These are phyloP conservation scores for Vicia villosa DNA, from an alignment of 306 rosid genomes.

Conservation along the genomic window DNA sequence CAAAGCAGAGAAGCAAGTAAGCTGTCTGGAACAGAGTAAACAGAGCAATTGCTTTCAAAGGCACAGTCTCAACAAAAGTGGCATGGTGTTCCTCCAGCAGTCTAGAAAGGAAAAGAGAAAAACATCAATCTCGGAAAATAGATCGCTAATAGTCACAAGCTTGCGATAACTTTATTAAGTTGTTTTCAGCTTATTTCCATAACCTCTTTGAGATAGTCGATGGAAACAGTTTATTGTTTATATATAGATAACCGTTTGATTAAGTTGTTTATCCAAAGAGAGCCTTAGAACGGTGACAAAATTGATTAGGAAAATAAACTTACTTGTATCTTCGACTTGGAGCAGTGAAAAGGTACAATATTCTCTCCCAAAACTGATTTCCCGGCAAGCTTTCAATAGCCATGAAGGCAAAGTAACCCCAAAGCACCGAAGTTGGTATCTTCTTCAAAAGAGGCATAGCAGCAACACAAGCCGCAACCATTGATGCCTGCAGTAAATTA, in stretches of 20 bases:
- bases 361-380: conserved; percentile 97
- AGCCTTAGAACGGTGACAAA: background rate
- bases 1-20: conserved; percentile 89
- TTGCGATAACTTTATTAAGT: background rate
- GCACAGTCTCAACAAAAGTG: conserved; percentile 81
- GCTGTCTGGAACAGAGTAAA: conserved; percentile 86
- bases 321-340: conserved; percentile 97
- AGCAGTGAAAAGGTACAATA: conserved; percentile 87
- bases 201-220: too few relatives aligned
- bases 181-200: background rate
- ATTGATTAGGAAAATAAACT: conserved; percentile 30
- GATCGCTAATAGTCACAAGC: conserved; percentile 19
- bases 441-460: conserved; percentile 95
- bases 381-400: conserved; percentile 98
- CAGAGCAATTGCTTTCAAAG: conserved; percentile 73
- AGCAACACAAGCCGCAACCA: conserved; percentile 82
- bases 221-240: too few relatives aligned
- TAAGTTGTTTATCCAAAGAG: too few relatives aligned
- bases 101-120: conserved; percentile 49
- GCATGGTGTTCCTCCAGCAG: conserved; percentile 81
- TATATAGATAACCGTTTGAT: too few relatives aligned
- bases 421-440: conserved; percentile 93
- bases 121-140: conserved; percentile 32
- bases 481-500: conserved; percentile 81
- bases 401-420: conserved; percentile 99